Conservation (phyloP, 768 basidiomycete species). For the Pleurotus tuber-regium region DNA sequence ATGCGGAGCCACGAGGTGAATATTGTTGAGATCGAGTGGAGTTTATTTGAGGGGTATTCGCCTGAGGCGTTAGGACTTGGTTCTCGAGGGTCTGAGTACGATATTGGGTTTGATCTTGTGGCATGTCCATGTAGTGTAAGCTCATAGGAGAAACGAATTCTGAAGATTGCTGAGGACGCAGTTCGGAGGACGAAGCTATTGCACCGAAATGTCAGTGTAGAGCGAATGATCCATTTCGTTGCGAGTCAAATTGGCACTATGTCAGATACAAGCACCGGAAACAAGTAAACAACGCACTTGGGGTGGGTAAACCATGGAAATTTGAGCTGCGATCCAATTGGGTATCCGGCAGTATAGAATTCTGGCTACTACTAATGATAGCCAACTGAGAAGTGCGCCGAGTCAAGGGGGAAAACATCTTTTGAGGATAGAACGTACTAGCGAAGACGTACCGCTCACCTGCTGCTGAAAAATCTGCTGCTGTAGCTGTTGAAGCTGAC, state of each 20-base stretch:
- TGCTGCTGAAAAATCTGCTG: constrained; percentile 90
- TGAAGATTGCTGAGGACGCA: constrained; percentile 55
- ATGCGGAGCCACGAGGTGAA: constrained; percentile 44
- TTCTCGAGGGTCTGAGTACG: constrained; percentile 16
- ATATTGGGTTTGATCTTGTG: constrained; percentile 17
- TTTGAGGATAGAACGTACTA: constrained; percentile 5
- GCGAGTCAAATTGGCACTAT: no score
- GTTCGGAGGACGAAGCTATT: constrained; percentile 62
- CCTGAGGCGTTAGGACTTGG: constrained; percentile 19
- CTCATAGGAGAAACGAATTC: constrained; percentile 66
- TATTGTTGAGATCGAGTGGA: constrained; percentile 18
- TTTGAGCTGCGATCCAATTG: constrained; percentile 5
- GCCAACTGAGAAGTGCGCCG: constrained; percentile 24
- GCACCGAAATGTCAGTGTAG: background rate
- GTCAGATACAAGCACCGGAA: no score
- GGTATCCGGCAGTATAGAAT: constrained; percentile 13
- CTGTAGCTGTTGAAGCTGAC: constrained; percentile 75
- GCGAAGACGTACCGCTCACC: constrained; percentile 39
- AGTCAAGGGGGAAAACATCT: constrained; percentile 34
- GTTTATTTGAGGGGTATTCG: constrained; percentile 14
- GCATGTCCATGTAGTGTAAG: constrained; percentile 34
- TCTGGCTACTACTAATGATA: constrained; percentile 17
- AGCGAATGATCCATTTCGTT: no score
- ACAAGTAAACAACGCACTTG: constrained; percentile 37
- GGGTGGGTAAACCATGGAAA: constrained; percentile 63